These are phyloP conservation scores for Vachellia collinsii DNA, from an alignment of 306 rosid species.

Conservation along the genomic window DNA sequence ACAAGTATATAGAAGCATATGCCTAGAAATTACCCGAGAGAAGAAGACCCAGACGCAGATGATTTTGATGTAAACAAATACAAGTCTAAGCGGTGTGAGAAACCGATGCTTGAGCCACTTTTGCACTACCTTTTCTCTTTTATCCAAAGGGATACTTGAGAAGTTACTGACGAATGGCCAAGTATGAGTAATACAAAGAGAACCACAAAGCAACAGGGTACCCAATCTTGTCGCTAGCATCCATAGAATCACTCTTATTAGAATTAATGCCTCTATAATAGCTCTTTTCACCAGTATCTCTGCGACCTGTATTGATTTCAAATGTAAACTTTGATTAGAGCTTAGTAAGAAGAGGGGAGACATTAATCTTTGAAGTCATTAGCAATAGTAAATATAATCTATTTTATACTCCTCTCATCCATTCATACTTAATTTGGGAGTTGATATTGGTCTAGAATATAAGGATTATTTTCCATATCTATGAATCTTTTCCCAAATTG, in stretches of 20 bases:
- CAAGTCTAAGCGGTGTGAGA: constrained; percentile 51
- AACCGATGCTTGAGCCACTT: constrained; percentile 45
- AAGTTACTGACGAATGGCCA: constrained; percentile 51
- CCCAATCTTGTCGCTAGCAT: constrained; percentile 51
- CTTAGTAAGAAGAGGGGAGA: not conserved
- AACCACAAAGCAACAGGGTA: constrained; percentile 50
- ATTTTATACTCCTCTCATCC: too few species aligned
- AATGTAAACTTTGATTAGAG: not conserved
- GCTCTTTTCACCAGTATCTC: constrained; percentile 38
- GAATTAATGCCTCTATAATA: constrained; percentile 42
- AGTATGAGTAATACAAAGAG: constrained; percentile 38
- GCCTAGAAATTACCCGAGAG: constrained; percentile 14
- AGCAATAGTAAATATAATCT: too few species aligned
- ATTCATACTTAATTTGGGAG: too few species aligned
- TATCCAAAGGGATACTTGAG: constrained; percentile 45
- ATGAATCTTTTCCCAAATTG: too few species aligned
- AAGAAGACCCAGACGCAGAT: constrained; percentile 43
- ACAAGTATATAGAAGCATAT: not conserved
- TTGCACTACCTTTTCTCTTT: constrained; percentile 52
- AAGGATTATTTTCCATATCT: too few species aligned
- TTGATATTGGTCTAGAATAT: too few species aligned
- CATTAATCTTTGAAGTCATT: not conserved
- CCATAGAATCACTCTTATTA: constrained; percentile 51
- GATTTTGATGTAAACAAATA: constrained; percentile 51
- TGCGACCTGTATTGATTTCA: constrained; percentile 43